Conservation (phyloP, 1,139 yeast genomes). For the Pichia sp. region DNA sequence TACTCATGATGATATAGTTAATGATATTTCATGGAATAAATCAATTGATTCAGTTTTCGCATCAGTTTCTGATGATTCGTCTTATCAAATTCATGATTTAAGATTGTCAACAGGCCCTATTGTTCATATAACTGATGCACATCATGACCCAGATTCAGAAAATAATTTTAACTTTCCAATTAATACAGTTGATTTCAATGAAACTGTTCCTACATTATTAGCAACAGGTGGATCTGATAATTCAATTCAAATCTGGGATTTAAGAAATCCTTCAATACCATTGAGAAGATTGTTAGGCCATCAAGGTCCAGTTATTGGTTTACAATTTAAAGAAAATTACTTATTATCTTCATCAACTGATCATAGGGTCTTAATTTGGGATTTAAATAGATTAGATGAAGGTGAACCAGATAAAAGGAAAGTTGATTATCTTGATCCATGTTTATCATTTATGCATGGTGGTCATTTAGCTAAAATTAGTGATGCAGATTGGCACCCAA, state of each 20-base stretch:
- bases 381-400: conserved; percentile 40
- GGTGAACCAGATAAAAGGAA: conserved; percentile 35
- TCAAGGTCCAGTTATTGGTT: conserved; percentile 29
- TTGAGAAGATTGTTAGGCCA: conserved; percentile 48
- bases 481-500: conserved; percentile 47
- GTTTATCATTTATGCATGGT: conserved; percentile 51
- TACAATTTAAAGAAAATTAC: conserved; percentile 31
- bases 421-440: conserved; percentile 47
- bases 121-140: conserved; percentile 36
- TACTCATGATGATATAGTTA: conserved; percentile 46
- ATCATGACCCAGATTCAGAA: conserved; percentile 31
- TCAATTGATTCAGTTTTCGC: conserved; percentile 48
- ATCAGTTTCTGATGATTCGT: conserved; percentile 66
- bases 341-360: conserved; percentile 47
- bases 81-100: conserved; percentile 61
- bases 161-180: conserved; percentile 26
- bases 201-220: conserved; percentile 35
- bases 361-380: conserved; percentile 46
- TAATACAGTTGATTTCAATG: conserved; percentile 46
- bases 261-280: conserved; percentile 43
- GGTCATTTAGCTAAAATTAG: conserved; percentile 52
- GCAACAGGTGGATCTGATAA: conserved; percentile 54
- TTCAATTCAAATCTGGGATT: conserved; percentile 43
- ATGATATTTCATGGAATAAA: conserved; percentile 52
- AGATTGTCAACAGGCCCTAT: conserved; percentile 41